A percentile compares a stretch with the other conserved stretches of the same genome.
These are phyloP conservation scores for Xylaria sp. DNA, from an alignment of 2,329 filamentous ascomycete species.

Conservation along the genomic window DNA sequence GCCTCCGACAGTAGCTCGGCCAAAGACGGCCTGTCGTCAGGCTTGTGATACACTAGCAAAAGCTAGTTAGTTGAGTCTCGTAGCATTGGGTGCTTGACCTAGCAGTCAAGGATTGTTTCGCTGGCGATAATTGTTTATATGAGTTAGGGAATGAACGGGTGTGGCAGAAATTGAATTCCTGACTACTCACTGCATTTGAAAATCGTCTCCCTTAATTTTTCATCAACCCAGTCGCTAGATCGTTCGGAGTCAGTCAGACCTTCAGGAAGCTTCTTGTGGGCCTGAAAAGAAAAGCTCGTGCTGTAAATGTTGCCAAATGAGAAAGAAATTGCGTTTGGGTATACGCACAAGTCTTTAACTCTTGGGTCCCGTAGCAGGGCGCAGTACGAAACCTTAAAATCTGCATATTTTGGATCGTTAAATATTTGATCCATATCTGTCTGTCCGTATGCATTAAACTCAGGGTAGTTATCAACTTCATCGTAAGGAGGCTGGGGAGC, in stretches of 20 bases:
- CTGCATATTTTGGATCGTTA: neutral
- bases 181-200: slow-evolving; percentile 38
- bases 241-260: neutral
- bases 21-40: slow-evolving; percentile 38
- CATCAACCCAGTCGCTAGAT: slow-evolving; percentile 33
- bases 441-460: neutral
- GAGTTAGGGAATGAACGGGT: neutral
- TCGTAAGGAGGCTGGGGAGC: slow-evolving; percentile 38
- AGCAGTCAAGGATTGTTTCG: neutral
- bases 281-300: neutral
- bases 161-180: neutral
- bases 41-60: slow-evolving; percentile 40
- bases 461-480: neutral
- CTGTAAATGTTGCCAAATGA: neutral
- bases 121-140: neutral
- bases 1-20: slow-evolving; percentile 35
- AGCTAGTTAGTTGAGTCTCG: slow-evolving; percentile 5
- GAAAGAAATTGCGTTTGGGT: neutral
- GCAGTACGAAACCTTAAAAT: slow-evolving; percentile 41
- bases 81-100: neutral
- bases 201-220: slow-evolving; percentile 36
- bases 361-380: slow-evolving; percentile 33
- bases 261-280: neutral
- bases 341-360: slow-evolving; percentile 5
- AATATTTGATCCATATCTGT: neutral